These are phyloP conservation scores for Mariannaea elegans DNA, from an alignment of 2,329 filamentous ascomycete species.

Conservation along the genomic window DNA sequence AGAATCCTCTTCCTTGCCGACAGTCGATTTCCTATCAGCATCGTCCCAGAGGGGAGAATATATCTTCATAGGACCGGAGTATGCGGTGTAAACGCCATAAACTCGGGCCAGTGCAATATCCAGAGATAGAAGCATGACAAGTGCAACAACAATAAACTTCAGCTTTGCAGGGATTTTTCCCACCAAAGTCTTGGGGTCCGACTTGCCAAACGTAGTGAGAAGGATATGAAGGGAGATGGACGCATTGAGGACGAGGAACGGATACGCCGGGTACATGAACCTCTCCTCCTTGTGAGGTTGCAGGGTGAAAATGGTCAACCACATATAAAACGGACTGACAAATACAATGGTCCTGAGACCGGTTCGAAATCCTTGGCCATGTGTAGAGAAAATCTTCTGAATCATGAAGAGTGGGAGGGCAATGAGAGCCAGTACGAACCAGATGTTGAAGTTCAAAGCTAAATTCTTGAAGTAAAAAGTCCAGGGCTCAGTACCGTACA, in stretches of 20 bases:
- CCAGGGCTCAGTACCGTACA: slow-evolving; percentile 97
- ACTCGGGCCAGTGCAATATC: slow-evolving; percentile 76
- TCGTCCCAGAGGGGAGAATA: slow-evolving; percentile 73
- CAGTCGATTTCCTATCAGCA: slow-evolving; percentile 53
- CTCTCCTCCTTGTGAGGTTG: slow-evolving; percentile 98
- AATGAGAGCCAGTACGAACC: slow-evolving; percentile 82
- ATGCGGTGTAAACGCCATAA: slow-evolving; percentile 80
- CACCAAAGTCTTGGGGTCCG: slow-evolving; percentile 70
- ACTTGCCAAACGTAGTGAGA: slow-evolving; percentile 76
- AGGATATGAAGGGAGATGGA: slow-evolving; percentile 85
- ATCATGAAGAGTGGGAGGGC: slow-evolving; percentile 79
- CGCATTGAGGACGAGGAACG: slow-evolving; percentile 88
- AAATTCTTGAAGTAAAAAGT: slow-evolving; percentile 95
- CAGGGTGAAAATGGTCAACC: slow-evolving; percentile 88
- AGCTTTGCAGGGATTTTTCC: slow-evolving; percentile 78
- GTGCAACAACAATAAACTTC: slow-evolving; percentile 72
- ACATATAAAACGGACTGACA: slow-evolving; percentile 88
- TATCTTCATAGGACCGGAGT: slow-evolving; percentile 79
- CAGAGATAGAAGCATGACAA: slow-evolving; percentile 69
- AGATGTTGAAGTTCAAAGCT: slow-evolving; percentile 92
- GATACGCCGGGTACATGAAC: slow-evolving; percentile 98
- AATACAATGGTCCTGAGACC: slow-evolving; percentile 81
- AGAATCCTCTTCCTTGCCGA: slow-evolving; percentile 69
- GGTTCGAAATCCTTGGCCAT: slow-evolving; percentile 71
- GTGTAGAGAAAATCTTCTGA: slow-evolving; percentile 72